A percentile compares a stretch with the other conserved stretches of the same genome.
Conservation (phyloP, 2,329 filamentous ascomycete species). For the Fusarium sp. region DNA sequence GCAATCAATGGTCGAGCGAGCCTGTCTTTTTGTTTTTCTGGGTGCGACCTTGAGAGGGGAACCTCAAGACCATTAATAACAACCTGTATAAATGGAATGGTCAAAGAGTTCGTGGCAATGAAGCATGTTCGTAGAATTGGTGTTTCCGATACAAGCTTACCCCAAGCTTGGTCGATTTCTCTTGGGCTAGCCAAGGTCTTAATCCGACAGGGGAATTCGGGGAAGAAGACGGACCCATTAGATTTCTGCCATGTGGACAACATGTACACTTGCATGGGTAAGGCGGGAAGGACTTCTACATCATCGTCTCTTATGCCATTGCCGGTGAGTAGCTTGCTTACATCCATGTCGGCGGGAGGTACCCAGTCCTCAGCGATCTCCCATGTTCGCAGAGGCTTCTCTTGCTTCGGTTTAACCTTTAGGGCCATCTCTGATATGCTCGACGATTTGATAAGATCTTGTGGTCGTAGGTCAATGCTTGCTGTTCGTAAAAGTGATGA, state of each 20-base stretch:
- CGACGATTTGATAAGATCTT: constrained; percentile 75
- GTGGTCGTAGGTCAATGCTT: constrained; percentile 73
- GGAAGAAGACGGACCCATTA: constrained; percentile 76
- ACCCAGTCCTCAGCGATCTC: constrained; percentile 44
- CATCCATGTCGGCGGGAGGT: constrained; percentile 55
- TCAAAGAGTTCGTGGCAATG: constrained; percentile 60
- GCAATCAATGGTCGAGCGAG: constrained; percentile 31
- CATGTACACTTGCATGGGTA: constrained; percentile 85
- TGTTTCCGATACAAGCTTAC: constrained; percentile 63
- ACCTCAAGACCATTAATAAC: constrained; percentile 55
- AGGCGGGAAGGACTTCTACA: constrained; percentile 75
- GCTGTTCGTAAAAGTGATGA: constrained; percentile 75
- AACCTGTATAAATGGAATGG: constrained; percentile 72
- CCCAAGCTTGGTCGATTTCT: constrained; percentile 71
- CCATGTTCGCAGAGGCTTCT: not conserved
- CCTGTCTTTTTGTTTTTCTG: not conserved
- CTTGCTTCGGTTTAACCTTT: constrained; percentile 13
- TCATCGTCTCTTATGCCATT: constrained; percentile 58
- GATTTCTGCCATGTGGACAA: constrained; percentile 80
- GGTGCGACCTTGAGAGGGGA: not conserved
- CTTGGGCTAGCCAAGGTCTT: constrained; percentile 53
- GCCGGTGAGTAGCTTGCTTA: constrained; percentile 53
- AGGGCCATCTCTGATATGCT: constrained; percentile 74
- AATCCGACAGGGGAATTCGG: constrained; percentile 74
- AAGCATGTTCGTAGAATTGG: constrained; percentile 79